Conservation (phyloP, 768 basidiomycete genomes). For the Lentinula boryana region DNA sequence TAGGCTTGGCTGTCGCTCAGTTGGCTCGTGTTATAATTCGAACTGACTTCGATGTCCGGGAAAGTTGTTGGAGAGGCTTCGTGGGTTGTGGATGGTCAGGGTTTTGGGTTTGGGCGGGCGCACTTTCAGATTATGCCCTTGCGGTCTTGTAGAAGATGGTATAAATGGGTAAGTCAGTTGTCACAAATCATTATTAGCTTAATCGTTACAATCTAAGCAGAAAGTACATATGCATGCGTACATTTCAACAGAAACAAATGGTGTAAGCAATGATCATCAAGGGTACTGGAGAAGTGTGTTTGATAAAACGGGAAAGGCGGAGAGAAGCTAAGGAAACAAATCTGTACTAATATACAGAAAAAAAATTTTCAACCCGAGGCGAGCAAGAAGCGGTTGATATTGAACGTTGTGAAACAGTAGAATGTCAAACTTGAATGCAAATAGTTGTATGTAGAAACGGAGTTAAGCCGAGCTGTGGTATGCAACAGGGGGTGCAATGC, state of each 20-base stretch:
- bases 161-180: not conserved
- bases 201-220: not conserved
- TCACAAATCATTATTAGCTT: not conserved
- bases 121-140: slow-evolving; percentile 52
- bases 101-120: slow-evolving; percentile 82
- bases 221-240: not conserved
- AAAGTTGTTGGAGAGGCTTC: slow-evolving; percentile 90
- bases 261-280: not conserved
- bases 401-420: not conserved
- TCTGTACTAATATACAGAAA: not conserved
- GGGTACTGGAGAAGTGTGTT: not conserved
- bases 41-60: slow-evolving; percentile 70
- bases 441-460: no score
- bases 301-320: not conserved
- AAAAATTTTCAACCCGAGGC: not conserved
- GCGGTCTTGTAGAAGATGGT: not conserved
- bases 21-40: slow-evolving; percentile 67
- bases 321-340: not conserved
- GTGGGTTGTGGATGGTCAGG: slow-evolving; percentile 84
- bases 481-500: slow-evolving; percentile 20
- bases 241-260: no score
- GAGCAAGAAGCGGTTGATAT: not conserved
- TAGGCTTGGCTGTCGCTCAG: slow-evolving; percentile 68
- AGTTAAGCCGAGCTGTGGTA: slow-evolving; percentile 29
- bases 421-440: not conserved